Conservation (phyloP, 768 basidiomycete genomes). For the Suillus alpinus region DNA sequence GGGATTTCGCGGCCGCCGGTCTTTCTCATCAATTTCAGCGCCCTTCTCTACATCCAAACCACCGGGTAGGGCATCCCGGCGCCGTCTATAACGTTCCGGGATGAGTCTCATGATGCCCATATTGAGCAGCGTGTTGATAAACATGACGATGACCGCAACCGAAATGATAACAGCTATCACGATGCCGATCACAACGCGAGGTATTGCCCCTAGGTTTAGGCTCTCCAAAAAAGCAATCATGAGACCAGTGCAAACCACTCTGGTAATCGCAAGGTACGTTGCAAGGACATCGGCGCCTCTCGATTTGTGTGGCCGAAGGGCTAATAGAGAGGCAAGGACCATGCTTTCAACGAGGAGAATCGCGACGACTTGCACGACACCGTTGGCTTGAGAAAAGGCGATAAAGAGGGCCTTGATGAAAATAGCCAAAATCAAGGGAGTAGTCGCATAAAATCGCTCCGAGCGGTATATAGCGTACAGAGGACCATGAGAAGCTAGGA, state of each 20-base stretch:
- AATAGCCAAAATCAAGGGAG: slow-evolving; percentile 51
- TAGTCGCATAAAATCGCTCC: slow-evolving; percentile 66
- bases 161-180: slow-evolving; percentile 71
- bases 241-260: slow-evolving; percentile 67
- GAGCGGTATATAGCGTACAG: slow-evolving; percentile 66
- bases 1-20: slow-evolving; percentile 46
- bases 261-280: slow-evolving; percentile 61
- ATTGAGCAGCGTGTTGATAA: slow-evolving; percentile 63
- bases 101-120: slow-evolving; percentile 33
- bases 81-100: slow-evolving; percentile 18
- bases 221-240: slow-evolving; percentile 75
- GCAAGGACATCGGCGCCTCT: slow-evolving; percentile 70
- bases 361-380: slow-evolving; percentile 66
- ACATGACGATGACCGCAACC: slow-evolving; percentile 64
- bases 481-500: slow-evolving; percentile 48
- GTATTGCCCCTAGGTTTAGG: slow-evolving; percentile 66
- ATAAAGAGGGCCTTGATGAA: slow-evolving; percentile 73
- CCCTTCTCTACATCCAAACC: slow-evolving; percentile 29
- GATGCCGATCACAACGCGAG: slow-evolving; percentile 77
- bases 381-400: slow-evolving; percentile 58
- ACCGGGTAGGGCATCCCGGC: slow-evolving; percentile 10
- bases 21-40: slow-evolving; percentile 16
- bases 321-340: slow-evolving; percentile 50
- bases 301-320: slow-evolving; percentile 63
- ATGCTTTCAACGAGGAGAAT: slow-evolving; percentile 65